phyloP scores from a whole-genome alignment of 306 rosid species.

The Corylus avellana region DNA sequence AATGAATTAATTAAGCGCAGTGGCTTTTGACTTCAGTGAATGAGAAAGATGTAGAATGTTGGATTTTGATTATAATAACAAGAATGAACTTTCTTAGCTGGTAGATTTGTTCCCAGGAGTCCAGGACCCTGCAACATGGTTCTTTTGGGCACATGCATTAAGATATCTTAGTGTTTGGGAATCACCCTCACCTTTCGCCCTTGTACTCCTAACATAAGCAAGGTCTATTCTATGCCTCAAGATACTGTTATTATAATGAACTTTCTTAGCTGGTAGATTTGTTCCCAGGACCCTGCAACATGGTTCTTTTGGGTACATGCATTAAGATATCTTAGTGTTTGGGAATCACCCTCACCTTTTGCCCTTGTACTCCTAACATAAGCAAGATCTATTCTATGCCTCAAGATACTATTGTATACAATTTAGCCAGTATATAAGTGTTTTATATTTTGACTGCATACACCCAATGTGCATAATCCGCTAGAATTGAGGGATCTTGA shows the following conservation, averaged over 20 bases:
- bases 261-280: constrained; percentile 18
- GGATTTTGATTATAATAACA: constrained; percentile 10
- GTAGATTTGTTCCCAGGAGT: constrained; percentile 21
- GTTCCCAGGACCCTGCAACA: neutral
- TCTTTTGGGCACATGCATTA: constrained; percentile 13
- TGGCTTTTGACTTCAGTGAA: constrained; percentile 7
- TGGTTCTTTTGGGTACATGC: constrained; percentile 6
- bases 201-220: too few relatives aligned
- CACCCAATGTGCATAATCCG: neutral
- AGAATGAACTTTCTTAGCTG: neutral
- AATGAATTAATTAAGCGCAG: neutral
- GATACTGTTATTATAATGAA: neutral
- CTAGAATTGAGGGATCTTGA: neutral
- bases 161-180: too few relatives aligned
- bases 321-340: too few relatives aligned
- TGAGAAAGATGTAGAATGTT: constrained; percentile 8
- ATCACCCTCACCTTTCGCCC: too few relatives aligned
- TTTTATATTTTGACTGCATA: constrained; percentile 3
- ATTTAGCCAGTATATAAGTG: neutral
- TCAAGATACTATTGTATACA: neutral
- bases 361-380: too few relatives aligned
- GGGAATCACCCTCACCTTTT: too few relatives aligned
- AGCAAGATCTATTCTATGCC: neutral
- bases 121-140: neutral
- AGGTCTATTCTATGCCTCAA: too few relatives aligned